Conservation (phyloP, 2,329 filamentous ascomycete species). For the Ophiocordyceps polyrhachis-furcata region DNA sequence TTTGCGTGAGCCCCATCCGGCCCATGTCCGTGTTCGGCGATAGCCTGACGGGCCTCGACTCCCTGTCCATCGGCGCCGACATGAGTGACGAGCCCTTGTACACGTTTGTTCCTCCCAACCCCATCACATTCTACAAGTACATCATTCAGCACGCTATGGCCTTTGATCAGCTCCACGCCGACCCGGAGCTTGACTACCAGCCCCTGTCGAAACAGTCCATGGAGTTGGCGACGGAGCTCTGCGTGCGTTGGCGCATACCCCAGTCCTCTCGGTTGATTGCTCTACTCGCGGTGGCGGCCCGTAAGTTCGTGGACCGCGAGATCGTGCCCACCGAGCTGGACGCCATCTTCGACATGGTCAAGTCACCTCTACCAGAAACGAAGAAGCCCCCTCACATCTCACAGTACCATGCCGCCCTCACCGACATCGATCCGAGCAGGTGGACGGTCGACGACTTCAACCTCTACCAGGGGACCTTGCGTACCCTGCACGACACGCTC, state of each 20-base stretch:
- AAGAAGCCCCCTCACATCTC: conserved; percentile 43
- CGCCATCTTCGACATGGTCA: conserved; percentile 63
- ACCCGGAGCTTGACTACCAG: conserved; percentile 27
- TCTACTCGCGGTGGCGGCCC: conserved; percentile 66
- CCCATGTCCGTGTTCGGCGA: conserved; percentile 28
- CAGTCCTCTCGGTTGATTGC: conserved; percentile 62
- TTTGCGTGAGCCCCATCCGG: conserved; percentile 33
- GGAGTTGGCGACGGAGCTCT: conserved; percentile 71
- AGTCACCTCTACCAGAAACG: conserved; percentile 47
- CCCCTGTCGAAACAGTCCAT: conserved; percentile 59
- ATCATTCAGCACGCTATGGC: conserved; percentile 62
- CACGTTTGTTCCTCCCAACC: conserved; percentile 76
- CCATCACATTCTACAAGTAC: conserved; percentile 65
- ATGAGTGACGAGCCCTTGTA: conserved; percentile 48
- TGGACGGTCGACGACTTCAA: conserved; percentile 55
- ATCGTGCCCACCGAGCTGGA: conserved; percentile 68
- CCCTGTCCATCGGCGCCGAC: conserved; percentile 42
- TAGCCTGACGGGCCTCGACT: conserved; percentile 45
- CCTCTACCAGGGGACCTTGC: conserved; percentile 57
- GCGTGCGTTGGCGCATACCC: conserved; percentile 75
- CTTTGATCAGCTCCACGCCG: conserved; percentile 39
- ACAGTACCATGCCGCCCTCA: conserved; percentile 28
- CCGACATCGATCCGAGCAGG: conserved; percentile 35
- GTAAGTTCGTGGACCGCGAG: conserved; percentile 73
- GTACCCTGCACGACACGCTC: conserved; percentile 59